These are phyloP conservation scores for Brettanomyces bruxellensis DNA, from an alignment of 805 yeast species.

Conservation along the genomic window DNA sequence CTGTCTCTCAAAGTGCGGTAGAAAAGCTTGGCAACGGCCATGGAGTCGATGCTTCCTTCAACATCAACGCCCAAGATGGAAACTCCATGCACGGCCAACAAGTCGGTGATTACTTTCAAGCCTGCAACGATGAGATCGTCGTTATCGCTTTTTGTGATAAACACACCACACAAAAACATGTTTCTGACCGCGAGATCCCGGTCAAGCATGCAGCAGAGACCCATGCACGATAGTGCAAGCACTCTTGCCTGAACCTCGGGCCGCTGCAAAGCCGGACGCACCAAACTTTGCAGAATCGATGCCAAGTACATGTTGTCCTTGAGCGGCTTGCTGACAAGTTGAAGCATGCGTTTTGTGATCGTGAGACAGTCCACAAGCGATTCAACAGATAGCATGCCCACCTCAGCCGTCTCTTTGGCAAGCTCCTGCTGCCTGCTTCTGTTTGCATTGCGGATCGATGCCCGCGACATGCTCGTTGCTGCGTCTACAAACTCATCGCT, in stretches of 20 bases:
- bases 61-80: constrained; percentile 48
- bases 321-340: constrained; percentile 55
- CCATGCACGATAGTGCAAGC: constrained; percentile 67
- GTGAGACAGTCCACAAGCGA: constrained; percentile 54
- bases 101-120: constrained; percentile 65
- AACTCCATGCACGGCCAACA: constrained; percentile 69
- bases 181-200: constrained; percentile 55
- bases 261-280: constrained; percentile 68
- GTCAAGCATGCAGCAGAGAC: constrained; percentile 71
- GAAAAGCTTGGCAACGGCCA: constrained; percentile 59
- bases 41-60: constrained; percentile 50
- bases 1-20: constrained; percentile 53
- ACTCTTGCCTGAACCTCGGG: constrained; percentile 45
- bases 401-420: constrained; percentile 31
- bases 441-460: constrained; percentile 23
- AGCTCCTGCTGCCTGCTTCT: constrained; percentile 23
- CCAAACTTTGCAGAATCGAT: constrained; percentile 65
- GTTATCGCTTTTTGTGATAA: constrained; percentile 50
- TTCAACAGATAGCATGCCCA: constrained; percentile 34
- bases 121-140: constrained; percentile 54
- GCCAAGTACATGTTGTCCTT: constrained; percentile 56
- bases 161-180: constrained; percentile 53
- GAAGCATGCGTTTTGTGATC: constrained; percentile 62
- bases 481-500: constrained; percentile 18
- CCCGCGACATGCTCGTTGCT: constrained; percentile 21